Conservation (phyloP, 352 stramenopile genomes). For the Phytopythium delawarense region DNA sequence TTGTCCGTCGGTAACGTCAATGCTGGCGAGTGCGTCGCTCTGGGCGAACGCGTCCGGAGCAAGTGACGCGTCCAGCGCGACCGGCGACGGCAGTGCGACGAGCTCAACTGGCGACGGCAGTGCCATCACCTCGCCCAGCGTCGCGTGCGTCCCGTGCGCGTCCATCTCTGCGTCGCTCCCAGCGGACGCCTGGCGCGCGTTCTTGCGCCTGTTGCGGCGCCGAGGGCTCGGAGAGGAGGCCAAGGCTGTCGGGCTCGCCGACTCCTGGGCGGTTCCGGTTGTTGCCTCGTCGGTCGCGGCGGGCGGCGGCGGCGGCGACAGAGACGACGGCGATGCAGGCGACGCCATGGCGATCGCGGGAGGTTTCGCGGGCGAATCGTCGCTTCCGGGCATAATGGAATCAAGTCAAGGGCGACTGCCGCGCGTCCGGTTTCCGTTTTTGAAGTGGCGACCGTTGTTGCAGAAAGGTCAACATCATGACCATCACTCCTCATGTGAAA, state of each 20-base stretch:
- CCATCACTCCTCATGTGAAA: not conserved
- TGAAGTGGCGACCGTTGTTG: not conserved
- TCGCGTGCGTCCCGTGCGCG: not conserved
- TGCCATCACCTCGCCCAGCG: not conserved
- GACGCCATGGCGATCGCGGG: not conserved
- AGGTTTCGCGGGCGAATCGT: constrained; percentile 4
- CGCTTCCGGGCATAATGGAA: not conserved
- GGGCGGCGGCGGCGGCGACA: not conserved
- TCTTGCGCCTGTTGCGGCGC: constrained; percentile 1
- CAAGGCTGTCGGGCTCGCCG: not conserved
- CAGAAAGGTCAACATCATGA: not conserved
- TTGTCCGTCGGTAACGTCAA: not conserved
- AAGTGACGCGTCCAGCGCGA: not conserved
- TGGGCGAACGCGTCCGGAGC: not conserved
- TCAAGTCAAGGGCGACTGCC: not conserved
- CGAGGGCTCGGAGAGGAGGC: not conserved
- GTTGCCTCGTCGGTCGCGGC: not conserved
- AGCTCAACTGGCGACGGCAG: not conserved
- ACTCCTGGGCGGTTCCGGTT: not conserved
- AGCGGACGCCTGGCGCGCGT: not conserved
- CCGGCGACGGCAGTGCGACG: too few relatives aligned
- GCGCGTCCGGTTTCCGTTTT: not conserved
- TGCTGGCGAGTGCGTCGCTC: not conserved
- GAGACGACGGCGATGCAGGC: not conserved
- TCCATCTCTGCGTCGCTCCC: not conserved